Base-by-base conservation (phyloP, 1,284 basidiomycete genomes). In the Mycena sp. region DNA sequence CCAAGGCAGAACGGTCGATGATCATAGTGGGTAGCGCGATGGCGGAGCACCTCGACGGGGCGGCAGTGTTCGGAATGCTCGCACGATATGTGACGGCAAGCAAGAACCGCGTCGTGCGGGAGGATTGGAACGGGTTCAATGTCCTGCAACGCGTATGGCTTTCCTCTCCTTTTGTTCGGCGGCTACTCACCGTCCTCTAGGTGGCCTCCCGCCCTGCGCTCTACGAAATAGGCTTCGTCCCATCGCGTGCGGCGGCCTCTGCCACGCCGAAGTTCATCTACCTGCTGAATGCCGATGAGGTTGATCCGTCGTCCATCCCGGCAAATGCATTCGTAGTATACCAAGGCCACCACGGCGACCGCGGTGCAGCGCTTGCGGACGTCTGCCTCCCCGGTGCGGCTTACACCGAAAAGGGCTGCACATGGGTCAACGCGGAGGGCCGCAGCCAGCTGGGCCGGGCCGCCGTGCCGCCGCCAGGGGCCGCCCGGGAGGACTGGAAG, bases 401-500 rank as follows among this genome's bases (percentile, higher is more conserved):
- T 2, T 99, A 99, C 82, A 99, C 97, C 2, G 98, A 99, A 81
- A 99, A 99, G 82, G 85, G 87, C 12, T 85, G 87, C 53, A 98
- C 96, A 2, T 99, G 95, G 94, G 88, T 99, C 64, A 99, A 99
- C 83, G 97, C 96, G 0, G 98, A 99, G 77, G 98, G 98, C 53
- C 88, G 98, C 46, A 82, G 93, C 26, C 98, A 99, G 79, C 78
- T 96, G 25, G 96, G 95, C 43, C 87, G 98, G 54, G 91, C 94
- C 11, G 97, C 97, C 23, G 96, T 99, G 1, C 89, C 92, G n/a
- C 93, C 96, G 37, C 97, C 98, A 17, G 98, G 96, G 59, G 94
- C 96, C 2, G 88, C 95, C 4, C 84, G 98, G 54, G 98, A 99
- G 78, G 98, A 99, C 78, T 99, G 98, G 98, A 99, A 99, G 86